phyloP scores from a whole-genome alignment of 2,329 filamentous ascomycete species.

The Fusarium anguioides region DNA sequence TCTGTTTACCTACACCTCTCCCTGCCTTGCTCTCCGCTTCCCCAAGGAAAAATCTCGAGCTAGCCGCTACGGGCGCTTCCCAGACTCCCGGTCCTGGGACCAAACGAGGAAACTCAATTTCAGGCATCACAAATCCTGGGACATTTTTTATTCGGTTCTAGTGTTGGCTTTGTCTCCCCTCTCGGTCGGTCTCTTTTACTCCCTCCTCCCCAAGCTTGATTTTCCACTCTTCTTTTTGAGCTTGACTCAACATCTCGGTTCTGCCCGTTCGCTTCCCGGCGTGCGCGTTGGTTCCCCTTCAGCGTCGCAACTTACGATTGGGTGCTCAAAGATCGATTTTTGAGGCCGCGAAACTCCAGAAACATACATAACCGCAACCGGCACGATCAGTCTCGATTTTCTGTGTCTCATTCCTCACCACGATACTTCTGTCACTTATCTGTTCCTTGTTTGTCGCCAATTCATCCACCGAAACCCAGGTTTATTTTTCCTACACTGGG shows the following conservation, averaged over 20 bases:
- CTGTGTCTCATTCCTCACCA: conserved; percentile 15
- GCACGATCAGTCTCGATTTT: conserved; percentile 18
- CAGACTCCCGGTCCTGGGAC: conserved; percentile 42
- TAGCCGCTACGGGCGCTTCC: conserved; percentile 44
- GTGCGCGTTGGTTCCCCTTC: conserved; percentile 16
- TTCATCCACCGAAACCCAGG: conserved; percentile 10
- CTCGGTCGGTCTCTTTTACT: conserved; percentile 16
- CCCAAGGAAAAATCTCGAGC: conserved; percentile 34
- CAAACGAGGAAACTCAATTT: conserved; percentile 43
- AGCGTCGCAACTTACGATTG: conserved; percentile 18
- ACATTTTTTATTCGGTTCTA: conserved; percentile 35
- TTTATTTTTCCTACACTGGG: conserved; percentile 7
- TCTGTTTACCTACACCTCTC: conserved; percentile 4
- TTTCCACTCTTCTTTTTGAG: conserved; percentile 19
- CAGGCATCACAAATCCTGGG: conserved; percentile 39
- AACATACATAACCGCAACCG: conserved; percentile 26
- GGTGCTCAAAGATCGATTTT: conserved; percentile 13
- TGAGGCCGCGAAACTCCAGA: conserved; percentile 8
- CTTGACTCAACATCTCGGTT: conserved; percentile 19
- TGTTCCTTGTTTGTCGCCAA: conserved; percentile 19
- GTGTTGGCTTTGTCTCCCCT: conserved; percentile 11
- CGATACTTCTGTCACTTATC: conserved; percentile 9
- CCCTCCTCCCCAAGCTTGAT: conserved; percentile 18
- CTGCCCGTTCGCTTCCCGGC: conserved; percentile 12
- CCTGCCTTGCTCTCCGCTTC: conserved; percentile 33